Percentiles rank a stretch among this genome's conserved stretches.
Conservation (phyloP, 2,329 filamentous ascomycete species). For the Dichotomopilus funicola region DNA sequence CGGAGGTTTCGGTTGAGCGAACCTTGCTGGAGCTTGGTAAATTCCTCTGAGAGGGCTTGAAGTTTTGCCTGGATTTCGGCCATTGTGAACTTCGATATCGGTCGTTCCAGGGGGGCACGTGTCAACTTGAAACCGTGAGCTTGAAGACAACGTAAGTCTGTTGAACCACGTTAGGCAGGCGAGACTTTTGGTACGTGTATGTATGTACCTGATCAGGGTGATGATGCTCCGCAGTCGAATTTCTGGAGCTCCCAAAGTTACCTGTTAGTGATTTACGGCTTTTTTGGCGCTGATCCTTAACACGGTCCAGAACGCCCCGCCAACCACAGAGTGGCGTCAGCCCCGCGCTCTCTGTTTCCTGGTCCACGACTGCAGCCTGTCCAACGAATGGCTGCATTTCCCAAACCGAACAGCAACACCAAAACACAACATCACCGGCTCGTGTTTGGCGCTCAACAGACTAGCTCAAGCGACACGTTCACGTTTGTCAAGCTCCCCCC, state of each 20-base stretch:
- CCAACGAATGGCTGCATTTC: slow-evolving; percentile 5
- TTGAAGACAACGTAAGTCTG: slow-evolving; percentile 29
- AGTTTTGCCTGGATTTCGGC: slow-evolving; percentile 68
- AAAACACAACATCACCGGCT: neutral
- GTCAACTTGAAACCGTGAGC: no score
- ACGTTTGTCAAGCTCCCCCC: neutral
- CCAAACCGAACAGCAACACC: neutral
- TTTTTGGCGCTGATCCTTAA: slow-evolving; percentile 14
- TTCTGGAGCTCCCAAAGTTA: slow-evolving; percentile 4
- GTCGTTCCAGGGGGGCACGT: no score
- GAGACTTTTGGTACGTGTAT: neutral
- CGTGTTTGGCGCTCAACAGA: neutral
- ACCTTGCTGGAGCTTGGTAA: slow-evolving; percentile 81
- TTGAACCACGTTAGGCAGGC: slow-evolving; percentile 51
- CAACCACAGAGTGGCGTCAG: slow-evolving; percentile 16
- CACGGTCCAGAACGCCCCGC: slow-evolving; percentile 8
- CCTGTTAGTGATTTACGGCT: slow-evolving; percentile 12
- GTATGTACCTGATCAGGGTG: neutral
- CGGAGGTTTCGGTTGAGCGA: neutral
- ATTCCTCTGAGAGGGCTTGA: slow-evolving; percentile 80
- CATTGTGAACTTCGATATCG: slow-evolving; percentile 39
- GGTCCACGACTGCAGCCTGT: slow-evolving; percentile 16
- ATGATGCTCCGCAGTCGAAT: slow-evolving; percentile 1
- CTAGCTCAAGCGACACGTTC: neutral
- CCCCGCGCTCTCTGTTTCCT: slow-evolving; percentile 22